A percentile compares a stretch with the other conserved stretches of the same genome.
phyloP scores from a whole-genome alignment of 2,329 filamentous ascomycete genomes.

The Fusarium sp. region DNA sequence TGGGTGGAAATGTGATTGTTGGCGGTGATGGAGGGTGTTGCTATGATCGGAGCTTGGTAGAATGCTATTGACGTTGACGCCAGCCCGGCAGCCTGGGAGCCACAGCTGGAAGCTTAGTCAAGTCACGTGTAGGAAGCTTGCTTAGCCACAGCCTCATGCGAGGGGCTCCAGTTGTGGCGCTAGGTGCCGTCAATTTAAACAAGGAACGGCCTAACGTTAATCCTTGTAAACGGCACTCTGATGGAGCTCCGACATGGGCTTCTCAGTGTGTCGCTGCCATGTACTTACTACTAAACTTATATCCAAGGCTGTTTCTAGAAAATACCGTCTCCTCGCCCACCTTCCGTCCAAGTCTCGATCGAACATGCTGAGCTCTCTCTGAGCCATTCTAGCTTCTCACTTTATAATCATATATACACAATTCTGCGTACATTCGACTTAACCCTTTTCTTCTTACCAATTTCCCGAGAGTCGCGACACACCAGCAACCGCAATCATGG shows the following conservation, averaged over 20 bases:
- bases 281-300: constrained; percentile 28
- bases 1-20: constrained; percentile 24
- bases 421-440: constrained; percentile 2
- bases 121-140: constrained; percentile 38
- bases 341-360: constrained; percentile 5
- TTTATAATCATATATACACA: neutral
- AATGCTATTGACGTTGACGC: constrained; percentile 51
- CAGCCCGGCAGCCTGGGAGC: constrained; percentile 51
- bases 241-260: constrained; percentile 34
- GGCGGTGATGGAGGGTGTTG: constrained; percentile 34
- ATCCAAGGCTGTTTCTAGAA: constrained; percentile 36
- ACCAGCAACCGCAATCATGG: constrained; percentile 48
- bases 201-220: constrained; percentile 48
- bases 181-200: constrained; percentile 2
- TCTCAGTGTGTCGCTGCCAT: constrained; percentile 33
- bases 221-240: constrained; percentile 43
- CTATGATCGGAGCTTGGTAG: constrained; percentile 42
- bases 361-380: constrained; percentile 43
- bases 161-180: constrained; percentile 19
- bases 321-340: constrained; percentile 11
- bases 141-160: constrained; percentile 30
- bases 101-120: constrained; percentile 48
- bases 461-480: constrained; percentile 31
- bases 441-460: constrained; percentile 15
- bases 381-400: constrained; percentile 27